A percentile compares a stretch with the other conserved stretches of the same genome.
Evolutionary conservation across 208 protist species (phyloP).

Genomic region (Crithidia acanthocephali): DNA sequence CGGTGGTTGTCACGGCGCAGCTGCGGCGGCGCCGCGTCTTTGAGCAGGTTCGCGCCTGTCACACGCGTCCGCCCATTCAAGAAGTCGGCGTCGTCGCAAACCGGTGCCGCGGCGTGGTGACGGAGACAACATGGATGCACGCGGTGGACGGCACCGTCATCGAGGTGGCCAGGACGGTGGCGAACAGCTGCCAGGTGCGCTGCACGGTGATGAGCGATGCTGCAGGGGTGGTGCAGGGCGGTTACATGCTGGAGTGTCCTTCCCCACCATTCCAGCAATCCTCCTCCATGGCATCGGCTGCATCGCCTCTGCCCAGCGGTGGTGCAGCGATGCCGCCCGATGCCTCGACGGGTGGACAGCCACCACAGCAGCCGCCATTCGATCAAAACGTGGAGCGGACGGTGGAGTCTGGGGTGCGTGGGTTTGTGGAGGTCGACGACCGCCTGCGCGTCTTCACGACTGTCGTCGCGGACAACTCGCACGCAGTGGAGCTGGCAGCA

Average conservation of each 20-base stretch:
- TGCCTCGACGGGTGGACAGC: neutral
- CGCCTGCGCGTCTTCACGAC: slow-evolving; percentile 53
- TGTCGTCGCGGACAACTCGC: slow-evolving; percentile 67
- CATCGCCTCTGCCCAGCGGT: neutral
- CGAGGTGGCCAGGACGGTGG: slow-evolving; percentile 56
- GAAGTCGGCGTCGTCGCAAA: slow-evolving; percentile 41
- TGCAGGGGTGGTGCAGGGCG: slow-evolving; percentile 35
- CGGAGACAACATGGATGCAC: slow-evolving; percentile 76
- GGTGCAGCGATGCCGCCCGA: neutral
- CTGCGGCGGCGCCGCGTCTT: slow-evolving; percentile 72
- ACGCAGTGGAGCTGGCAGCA: slow-evolving; percentile 43
- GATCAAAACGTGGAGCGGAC: slow-evolving; percentile 5
- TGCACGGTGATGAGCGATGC: slow-evolving; percentile 40
- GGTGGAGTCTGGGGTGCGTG: slow-evolving; percentile 52
- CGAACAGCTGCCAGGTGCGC: slow-evolving; percentile 63
- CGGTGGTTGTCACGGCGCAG: slow-evolving; percentile 30
- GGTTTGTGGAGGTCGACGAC: slow-evolving; percentile 41
- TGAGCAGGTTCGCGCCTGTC: slow-evolving; percentile 35
- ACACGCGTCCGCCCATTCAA: slow-evolving; percentile 33
- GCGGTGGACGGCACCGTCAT: slow-evolving; percentile 58
- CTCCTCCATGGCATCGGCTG: neutral
- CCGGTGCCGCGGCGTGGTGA: slow-evolving; percentile 39
- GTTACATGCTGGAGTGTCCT: slow-evolving; percentile 46
- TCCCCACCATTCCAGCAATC: neutral
- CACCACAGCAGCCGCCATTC: neutral